Percentiles rank a stretch among this genome's conserved stretches.
Evolutionary conservation across 1,284 basidiomycete species (phyloP).

Genomic region (Ustilago lituana): DNA sequence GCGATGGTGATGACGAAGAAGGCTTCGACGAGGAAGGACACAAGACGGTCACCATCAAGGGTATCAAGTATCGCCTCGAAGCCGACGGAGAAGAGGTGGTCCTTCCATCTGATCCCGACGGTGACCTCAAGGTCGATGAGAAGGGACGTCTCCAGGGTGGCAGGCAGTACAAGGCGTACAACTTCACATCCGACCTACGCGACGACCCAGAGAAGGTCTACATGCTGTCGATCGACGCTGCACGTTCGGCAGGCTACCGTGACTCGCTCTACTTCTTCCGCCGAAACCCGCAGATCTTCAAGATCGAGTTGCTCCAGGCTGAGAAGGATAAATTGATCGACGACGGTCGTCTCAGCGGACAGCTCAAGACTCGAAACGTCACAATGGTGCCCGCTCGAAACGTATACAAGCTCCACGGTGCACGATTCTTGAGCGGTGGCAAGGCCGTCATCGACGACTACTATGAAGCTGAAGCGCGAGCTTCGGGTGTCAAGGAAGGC

Average conservation of each 20-base stretch:
- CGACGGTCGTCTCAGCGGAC: slow-evolving; percentile 84
- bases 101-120: slow-evolving; percentile 83
- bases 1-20: slow-evolving; percentile 22
- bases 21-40: slow-evolving; percentile 43
- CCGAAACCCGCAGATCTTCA: slow-evolving; percentile 85
- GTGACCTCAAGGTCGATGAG: slow-evolving; percentile 88
- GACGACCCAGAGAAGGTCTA: slow-evolving; percentile 82
- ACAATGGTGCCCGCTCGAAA: slow-evolving; percentile 92
- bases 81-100: slow-evolving; percentile 87
- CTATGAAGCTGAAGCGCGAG: slow-evolving; percentile 82
- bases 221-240: slow-evolving; percentile 96
- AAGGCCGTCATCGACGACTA: slow-evolving; percentile 94
- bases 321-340: slow-evolving; percentile 93
- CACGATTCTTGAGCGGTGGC: slow-evolving; percentile 86
- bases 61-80: slow-evolving; percentile 79
- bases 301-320: slow-evolving; percentile 72
- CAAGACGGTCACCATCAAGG: slow-evolving; percentile 79
- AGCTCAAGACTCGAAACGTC: slow-evolving; percentile 87
- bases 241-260: slow-evolving; percentile 90
- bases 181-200: slow-evolving; percentile 83
- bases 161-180: slow-evolving; percentile 85
- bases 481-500: slow-evolving; percentile 66
- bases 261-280: slow-evolving; percentile 98
- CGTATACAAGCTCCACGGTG: slow-evolving; percentile 92
- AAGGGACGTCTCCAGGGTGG: slow-evolving; percentile 86